Evolutionary conservation across 495 filamentous ascomycete genomes (phyloP).

Genomic region (Podospora sp.): DNA sequence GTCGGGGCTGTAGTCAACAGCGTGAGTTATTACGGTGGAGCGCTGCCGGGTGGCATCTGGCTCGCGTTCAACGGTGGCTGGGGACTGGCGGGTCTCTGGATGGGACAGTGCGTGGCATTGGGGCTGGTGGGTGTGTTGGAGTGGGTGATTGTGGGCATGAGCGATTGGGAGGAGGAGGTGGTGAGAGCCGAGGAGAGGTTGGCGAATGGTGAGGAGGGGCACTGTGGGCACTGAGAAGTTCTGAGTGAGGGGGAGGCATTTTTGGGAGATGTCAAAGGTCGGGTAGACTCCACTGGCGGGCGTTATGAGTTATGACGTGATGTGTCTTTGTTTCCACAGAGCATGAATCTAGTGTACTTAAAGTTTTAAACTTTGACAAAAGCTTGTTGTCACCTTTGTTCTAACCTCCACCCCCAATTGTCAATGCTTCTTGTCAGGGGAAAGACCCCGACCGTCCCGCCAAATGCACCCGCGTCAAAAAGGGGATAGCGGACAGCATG

Average conservation of each 20-base stretch:
- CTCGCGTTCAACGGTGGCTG: constrained; percentile 81
- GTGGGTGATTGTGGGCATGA: constrained; percentile 79
- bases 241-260: no score
- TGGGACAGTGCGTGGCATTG: constrained; percentile 87
- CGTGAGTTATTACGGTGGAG: constrained; percentile 82
- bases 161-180: constrained; percentile 79
- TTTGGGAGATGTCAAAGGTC: no score
- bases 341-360: no score
- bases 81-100: constrained; percentile 83
- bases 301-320: no score
- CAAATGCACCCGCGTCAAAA: not conserved
- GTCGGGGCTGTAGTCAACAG: constrained; percentile 86
- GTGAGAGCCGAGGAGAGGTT: constrained; percentile 75
- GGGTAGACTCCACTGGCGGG: no score
- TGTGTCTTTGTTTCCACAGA: no score
- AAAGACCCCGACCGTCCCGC: no score
- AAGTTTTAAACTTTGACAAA: no score
- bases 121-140: constrained; percentile 79
- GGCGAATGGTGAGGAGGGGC: constrained; percentile 49
- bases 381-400: no score
- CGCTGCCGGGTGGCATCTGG: constrained; percentile 80
- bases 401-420: no score
- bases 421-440: no score
- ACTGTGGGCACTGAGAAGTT: not conserved
- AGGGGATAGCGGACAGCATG: not conserved